phyloP scores from a whole-genome alignment of 2,329 filamentous ascomycete genomes.

The Clathrospora elynae region DNA sequence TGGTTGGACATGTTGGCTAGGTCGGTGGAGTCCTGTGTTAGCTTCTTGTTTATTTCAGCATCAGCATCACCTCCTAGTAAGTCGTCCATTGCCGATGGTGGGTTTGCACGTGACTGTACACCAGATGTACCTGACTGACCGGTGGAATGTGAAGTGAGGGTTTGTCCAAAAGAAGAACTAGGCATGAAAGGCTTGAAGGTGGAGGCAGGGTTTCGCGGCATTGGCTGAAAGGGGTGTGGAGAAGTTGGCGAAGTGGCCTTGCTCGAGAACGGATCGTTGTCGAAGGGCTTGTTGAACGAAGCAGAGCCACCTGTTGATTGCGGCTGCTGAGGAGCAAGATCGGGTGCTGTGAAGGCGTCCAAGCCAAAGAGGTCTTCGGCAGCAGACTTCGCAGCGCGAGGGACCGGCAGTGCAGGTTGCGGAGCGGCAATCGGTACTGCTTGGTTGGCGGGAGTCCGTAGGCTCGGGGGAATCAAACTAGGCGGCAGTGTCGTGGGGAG shows the following conservation, averaged over 20 bases:
- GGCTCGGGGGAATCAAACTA: constrained; percentile 82
- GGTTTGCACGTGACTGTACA: constrained; percentile 46
- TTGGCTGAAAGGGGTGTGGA: constrained; percentile 55
- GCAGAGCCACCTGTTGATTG: constrained; percentile 76
- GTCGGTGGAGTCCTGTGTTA: constrained; percentile 88
- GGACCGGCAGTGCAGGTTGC: constrained; percentile 49
- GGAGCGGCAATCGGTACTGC: constrained; percentile 54
- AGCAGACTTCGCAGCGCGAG: constrained; percentile 67
- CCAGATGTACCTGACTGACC: constrained; percentile 62
- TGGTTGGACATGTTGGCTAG: constrained; percentile 96
- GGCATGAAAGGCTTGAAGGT: constrained; percentile 91
- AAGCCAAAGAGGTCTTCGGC: constrained; percentile 93
- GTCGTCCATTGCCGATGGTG: constrained; percentile 70
- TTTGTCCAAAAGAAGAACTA: constrained; percentile 88
- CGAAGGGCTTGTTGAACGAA: constrained; percentile 48
- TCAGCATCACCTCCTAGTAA: constrained; percentile 83
- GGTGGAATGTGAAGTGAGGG: constrained; percentile 75
- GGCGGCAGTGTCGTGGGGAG: constrained; percentile 79
- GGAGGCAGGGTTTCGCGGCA: constrained; percentile 50
- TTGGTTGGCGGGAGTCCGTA: constrained; percentile 64
- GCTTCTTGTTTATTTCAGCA: constrained; percentile 82
- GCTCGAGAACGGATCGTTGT: constrained; percentile 68
- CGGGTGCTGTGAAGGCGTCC: constrained; percentile 67
- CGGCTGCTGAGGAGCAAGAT: constrained; percentile 60
- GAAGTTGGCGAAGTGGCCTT: constrained; percentile 60